Percentiles rank a stretch among this genome's conserved stretches.
phyloP scores from a whole-genome alignment of 2,329 filamentous ascomycete species.

The Thelonectria rubi region DNA sequence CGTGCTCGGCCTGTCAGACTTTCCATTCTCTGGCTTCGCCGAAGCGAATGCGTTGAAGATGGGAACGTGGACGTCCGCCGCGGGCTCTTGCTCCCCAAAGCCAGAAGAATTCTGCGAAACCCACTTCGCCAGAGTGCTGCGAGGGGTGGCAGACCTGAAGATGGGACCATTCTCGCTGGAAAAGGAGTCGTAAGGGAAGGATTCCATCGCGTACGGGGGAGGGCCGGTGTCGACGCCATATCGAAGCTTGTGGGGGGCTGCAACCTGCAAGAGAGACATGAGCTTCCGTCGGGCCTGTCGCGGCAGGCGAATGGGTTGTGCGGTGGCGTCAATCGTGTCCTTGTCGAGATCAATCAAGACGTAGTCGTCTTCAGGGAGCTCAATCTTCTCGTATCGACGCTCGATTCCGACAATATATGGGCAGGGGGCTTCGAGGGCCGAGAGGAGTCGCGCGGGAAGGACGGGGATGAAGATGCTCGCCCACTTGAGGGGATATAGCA shows the following conservation, averaged over 20 bases:
- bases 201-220: constrained; percentile 91
- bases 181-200: constrained; percentile 90
- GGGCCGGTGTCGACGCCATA: constrained; percentile 89
- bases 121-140: constrained; percentile 82
- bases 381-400: constrained; percentile 84
- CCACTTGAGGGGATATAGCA: constrained; percentile 93
- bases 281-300: constrained; percentile 92
- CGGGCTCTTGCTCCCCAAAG: constrained; percentile 75
- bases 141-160: constrained; percentile 75
- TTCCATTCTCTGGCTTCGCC: constrained; percentile 72
- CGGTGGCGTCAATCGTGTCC: constrained; percentile 87
- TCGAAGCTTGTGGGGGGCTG: constrained; percentile 87
- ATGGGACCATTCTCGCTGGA: constrained; percentile 85
- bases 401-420: constrained; percentile 98
- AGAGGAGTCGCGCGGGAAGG: constrained; percentile 85
- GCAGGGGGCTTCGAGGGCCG: constrained; percentile 92
- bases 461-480: constrained; percentile 93
- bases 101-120: constrained; percentile 89
- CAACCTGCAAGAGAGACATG: constrained; percentile 84
- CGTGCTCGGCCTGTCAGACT: constrained; percentile 80
- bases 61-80: constrained; percentile 63
- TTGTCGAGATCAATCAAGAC: constrained; percentile 93
- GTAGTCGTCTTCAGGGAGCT: constrained; percentile 93
- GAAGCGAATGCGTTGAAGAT: constrained; percentile 93
- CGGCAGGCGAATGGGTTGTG: constrained; percentile 79